Base-by-base conservation (phyloP, 495 filamentous ascomycete species). In the Penicillium daleae region DNA sequence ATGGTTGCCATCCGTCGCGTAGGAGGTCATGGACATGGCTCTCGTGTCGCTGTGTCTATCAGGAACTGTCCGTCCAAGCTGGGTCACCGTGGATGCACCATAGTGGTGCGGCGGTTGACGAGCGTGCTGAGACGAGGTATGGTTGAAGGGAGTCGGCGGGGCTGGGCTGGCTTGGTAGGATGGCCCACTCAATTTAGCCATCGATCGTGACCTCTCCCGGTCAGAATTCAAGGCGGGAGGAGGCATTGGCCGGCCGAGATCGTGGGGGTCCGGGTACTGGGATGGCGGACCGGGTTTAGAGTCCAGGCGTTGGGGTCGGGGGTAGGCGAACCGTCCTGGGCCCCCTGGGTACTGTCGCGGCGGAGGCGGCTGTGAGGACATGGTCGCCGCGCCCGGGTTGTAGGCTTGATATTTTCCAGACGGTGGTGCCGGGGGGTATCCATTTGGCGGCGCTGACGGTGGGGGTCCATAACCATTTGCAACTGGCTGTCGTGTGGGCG, bases 21-120 rank as follows among this genome's bases (percentile, higher is more conserved):
- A 97, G 3, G 90, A 90, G 17, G 88, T 93, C 87, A 99, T 88
- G 29, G 94, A 96, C 95, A 98, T 98, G 53, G 95, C 87, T 53
- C 96, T 85, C 70, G 97, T 93, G 69, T 98, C 76, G 32, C 54
- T 89, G 69, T 95, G 90, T 49, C 92, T 86, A 65, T 97, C 93
- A 7, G 96, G 96, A 1, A 99, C 92, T 27, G 92, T 76, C 55
- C 96, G 85, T 17, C 96, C 96, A 72, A 96, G 91, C 24, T 93
- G 96, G 29, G 93, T 98, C 69, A 92, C 84, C 50, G 56, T 58
- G 35, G 91, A 88, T 57, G 72, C 75, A 51, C 76, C 78, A 66
- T 79, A 71, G 59, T 85, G 80, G 76, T 95, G 92, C 19, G 87
- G 88, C 21, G 86, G 88, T 37, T 90, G 88, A 27, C 92, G 88